phyloP scores from a whole-genome alignment of 1,139 yeast species.

The Taphrina deformans region DNA sequence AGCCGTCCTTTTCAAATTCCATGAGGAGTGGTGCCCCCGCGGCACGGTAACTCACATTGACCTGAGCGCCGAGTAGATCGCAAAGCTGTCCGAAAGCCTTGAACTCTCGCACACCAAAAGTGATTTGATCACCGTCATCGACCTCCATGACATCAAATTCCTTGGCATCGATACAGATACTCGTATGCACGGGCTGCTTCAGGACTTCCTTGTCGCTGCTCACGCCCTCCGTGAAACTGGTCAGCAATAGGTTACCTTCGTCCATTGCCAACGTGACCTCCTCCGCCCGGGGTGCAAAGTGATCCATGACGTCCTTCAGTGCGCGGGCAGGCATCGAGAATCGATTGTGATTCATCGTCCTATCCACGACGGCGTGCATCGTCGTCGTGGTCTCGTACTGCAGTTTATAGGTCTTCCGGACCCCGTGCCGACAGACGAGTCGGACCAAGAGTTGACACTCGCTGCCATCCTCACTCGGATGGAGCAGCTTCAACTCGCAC shows the following conservation, averaged over 20 bases:
- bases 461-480: conserved; percentile 20
- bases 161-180: conserved; percentile 39
- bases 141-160: conserved; percentile 42
- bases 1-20: conserved; percentile 19
- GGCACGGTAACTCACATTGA: background rate
- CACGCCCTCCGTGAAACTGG: conserved; percentile 43
- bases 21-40: conserved; percentile 25
- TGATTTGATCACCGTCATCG: conserved; percentile 39
- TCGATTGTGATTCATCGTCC: conserved; percentile 38
- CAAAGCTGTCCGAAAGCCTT: conserved; percentile 36
- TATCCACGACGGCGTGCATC: conserved; percentile 40
- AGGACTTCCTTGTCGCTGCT: conserved; percentile 40
- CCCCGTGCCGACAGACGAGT: conserved; percentile 36
- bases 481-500: conserved; percentile 38
- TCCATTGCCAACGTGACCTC: conserved; percentile 42
- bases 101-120: conserved; percentile 44
- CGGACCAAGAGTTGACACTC: conserved; percentile 38
- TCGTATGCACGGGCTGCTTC: conserved; percentile 44
- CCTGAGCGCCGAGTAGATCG: conserved; percentile 3
- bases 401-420: conserved; percentile 42
- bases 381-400: conserved; percentile 42
- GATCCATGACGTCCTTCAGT: conserved; percentile 42
- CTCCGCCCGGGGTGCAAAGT: conserved; percentile 43
- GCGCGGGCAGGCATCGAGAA: conserved; percentile 41
- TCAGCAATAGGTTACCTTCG: conserved; percentile 39